A percentile compares a stretch with the other conserved stretches of the same genome.
Evolutionary conservation across 148 eudicot species (phyloP).

Genomic region (Drosera capensis): DNA sequence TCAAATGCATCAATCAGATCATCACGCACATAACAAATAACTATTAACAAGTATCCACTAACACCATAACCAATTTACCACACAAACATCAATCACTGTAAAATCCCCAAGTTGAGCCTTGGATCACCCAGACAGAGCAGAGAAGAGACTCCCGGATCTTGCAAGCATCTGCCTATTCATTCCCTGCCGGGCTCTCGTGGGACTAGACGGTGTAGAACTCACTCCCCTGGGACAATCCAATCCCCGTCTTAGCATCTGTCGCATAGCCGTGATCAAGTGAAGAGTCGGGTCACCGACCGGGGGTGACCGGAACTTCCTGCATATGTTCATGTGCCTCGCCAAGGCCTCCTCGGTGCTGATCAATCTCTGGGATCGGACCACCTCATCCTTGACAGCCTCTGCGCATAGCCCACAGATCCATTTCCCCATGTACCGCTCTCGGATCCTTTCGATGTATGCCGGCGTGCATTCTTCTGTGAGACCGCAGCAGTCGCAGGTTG

Average conservation of each 20-base stretch:
- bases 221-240: slow-evolving; percentile 38
- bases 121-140: slow-evolving; percentile 16
- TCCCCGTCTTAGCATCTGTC: slow-evolving; percentile 50
- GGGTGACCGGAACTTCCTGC: slow-evolving; percentile 43
- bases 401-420: slow-evolving; percentile 86
- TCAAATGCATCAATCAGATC: too few species aligned
- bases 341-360: slow-evolving; percentile 69
- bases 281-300: slow-evolving; percentile 32
- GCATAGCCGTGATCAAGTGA: slow-evolving; percentile 48
- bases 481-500: slow-evolving; percentile 65
- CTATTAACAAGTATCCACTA: too few species aligned
- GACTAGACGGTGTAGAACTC: slow-evolving; percentile 58
- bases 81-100: too few species aligned
- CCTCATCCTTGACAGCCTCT: slow-evolving; percentile 70
- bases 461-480: slow-evolving; percentile 75
- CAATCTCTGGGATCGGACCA: slow-evolving; percentile 33
- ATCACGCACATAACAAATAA: too few species aligned
- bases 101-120: too few species aligned
- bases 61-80: too few species aligned
- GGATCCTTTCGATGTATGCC: slow-evolving; percentile 47
- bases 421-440: slow-evolving; percentile 47
- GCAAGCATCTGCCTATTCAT: slow-evolving; percentile 10
- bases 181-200: slow-evolving; percentile 18
- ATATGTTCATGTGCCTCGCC: slow-evolving; percentile 42
- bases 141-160: slow-evolving; percentile 55